These are phyloP conservation scores for Cruciata laevipes DNA, from an alignment of 257 asterid species.

Conservation along the genomic window DNA sequence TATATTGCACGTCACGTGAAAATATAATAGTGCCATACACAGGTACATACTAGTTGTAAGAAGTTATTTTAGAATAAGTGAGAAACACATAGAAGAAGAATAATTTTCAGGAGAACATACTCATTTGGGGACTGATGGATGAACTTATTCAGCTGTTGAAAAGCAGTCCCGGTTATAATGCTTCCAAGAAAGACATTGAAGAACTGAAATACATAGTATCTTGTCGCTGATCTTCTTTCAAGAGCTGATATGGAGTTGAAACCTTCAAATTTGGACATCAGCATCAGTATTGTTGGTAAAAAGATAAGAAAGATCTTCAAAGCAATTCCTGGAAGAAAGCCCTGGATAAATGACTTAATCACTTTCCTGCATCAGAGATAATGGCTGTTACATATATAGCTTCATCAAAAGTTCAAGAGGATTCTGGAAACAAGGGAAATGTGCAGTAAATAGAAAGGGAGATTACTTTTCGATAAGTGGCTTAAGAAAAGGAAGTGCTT, in stretches of 20 bases:
- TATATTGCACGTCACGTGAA: not conserved
- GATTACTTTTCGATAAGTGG: slow-evolving; percentile 61
- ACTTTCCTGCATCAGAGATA: slow-evolving; percentile 48
- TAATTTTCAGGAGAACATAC: slow-evolving; percentile 35
- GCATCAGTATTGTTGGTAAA: slow-evolving; percentile 73
- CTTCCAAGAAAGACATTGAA: slow-evolving; percentile 85
- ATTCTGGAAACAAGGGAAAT: not conserved
- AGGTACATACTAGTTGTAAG: no score
- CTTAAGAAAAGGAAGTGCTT: slow-evolving; percentile 52
- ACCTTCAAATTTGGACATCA: slow-evolving; percentile 88
- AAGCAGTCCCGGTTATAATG: slow-evolving; percentile 76
- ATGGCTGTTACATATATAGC: slow-evolving; percentile 1
- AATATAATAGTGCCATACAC: no score
- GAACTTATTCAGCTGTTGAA: slow-evolving; percentile 61
- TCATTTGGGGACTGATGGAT: slow-evolving; percentile 46
- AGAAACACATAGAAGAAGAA: not conserved
- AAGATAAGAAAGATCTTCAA: slow-evolving; percentile 84
- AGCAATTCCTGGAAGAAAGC: slow-evolving; percentile 80
- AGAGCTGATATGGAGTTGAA: slow-evolving; percentile 59
- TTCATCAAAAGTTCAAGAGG: not conserved
- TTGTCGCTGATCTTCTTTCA: slow-evolving; percentile 85
- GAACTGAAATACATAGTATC: slow-evolving; percentile 77
- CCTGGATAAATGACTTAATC: slow-evolving; percentile 73
- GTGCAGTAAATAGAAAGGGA: not conserved
- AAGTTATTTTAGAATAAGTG: not conserved